Conservation (phyloP, 1,284 basidiomycete species). For the Ganoderma leucocontextum region DNA sequence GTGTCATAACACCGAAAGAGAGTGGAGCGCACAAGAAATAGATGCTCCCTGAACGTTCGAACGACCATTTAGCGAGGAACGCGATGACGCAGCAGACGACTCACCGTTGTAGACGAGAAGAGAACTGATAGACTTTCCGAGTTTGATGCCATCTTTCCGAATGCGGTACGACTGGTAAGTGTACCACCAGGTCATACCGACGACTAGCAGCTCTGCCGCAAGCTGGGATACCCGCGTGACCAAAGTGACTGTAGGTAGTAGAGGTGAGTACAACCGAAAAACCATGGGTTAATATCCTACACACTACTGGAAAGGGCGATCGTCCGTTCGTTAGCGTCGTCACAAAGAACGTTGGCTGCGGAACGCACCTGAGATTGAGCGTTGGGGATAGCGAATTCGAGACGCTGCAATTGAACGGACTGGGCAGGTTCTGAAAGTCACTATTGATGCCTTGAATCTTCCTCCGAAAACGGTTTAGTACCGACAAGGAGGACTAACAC, state of each 20-base stretch:
- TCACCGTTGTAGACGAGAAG: background rate
- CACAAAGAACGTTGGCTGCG: background rate
- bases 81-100: too few species aligned
- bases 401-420: background rate
- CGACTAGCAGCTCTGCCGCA: background rate
- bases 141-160: background rate
- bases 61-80: background rate
- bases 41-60: background rate
- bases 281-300: background rate
- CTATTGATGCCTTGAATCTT: background rate
- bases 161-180: background rate
- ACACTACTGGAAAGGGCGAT: background rate
- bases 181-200: conserved; percentile 2
- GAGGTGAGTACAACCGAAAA: background rate
- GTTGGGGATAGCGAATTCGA: background rate
- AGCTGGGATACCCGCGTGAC: background rate
- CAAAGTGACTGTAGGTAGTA: background rate
- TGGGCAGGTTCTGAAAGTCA: background rate
- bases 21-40: background rate
- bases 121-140: background rate
- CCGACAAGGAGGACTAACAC: background rate
- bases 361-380: background rate
- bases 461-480: background rate
- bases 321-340: background rate
- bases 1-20: too few species aligned